These are phyloP conservation scores for Mycena citricolor DNA, from an alignment of 1,284 basidiomycete species.

Conservation along the genomic window DNA sequence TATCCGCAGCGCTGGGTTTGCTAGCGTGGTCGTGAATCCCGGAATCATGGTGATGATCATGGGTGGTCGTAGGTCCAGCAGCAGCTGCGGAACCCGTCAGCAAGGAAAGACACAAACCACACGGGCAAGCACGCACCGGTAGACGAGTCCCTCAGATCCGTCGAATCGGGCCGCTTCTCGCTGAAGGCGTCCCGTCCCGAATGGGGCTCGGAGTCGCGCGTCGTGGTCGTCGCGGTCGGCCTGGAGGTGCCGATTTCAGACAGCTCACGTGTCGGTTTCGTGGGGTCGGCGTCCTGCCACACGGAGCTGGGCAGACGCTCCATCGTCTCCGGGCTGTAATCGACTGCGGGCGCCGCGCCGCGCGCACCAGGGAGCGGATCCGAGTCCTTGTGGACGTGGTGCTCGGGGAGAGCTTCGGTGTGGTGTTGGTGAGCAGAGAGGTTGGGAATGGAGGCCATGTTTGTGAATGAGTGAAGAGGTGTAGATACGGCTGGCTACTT, in stretches of 20 bases:
- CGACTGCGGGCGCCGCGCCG: conserved; percentile 26
- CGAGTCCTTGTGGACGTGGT: conserved; percentile 32
- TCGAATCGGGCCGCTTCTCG: conserved; percentile 41
- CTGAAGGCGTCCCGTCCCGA: conserved; percentile 35
- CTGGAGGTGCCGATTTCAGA: conserved; percentile 9
- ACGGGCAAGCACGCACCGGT: no score
- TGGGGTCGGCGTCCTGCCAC: conserved; percentile 11
- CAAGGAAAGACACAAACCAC: conserved; percentile 30
- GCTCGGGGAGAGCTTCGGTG: conserved; percentile 27
- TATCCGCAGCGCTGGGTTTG: conserved; percentile 47
- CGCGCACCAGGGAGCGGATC: conserved; percentile 36
- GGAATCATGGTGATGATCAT: no score
- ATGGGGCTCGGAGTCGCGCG: conserved; percentile 4
- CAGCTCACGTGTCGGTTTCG: conserved; percentile 11
- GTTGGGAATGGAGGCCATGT: conserved; percentile 16
- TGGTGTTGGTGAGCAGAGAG: conserved; percentile 1
- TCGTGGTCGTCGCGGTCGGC: no score
- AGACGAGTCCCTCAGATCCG: no score
- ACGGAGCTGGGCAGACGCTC: conserved; percentile 22
- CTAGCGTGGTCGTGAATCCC: conserved; percentile 44
- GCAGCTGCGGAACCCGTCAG: neutral
- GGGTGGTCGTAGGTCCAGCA: no score
- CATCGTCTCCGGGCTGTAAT: conserved; percentile 31
- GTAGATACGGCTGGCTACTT: neutral
- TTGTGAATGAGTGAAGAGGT: neutral